A percentile compares a stretch with the other conserved stretches of the same genome.
phyloP scores from a whole-genome alignment of 2,329 filamentous ascomycete genomes.

The Xylogone sp. region DNA sequence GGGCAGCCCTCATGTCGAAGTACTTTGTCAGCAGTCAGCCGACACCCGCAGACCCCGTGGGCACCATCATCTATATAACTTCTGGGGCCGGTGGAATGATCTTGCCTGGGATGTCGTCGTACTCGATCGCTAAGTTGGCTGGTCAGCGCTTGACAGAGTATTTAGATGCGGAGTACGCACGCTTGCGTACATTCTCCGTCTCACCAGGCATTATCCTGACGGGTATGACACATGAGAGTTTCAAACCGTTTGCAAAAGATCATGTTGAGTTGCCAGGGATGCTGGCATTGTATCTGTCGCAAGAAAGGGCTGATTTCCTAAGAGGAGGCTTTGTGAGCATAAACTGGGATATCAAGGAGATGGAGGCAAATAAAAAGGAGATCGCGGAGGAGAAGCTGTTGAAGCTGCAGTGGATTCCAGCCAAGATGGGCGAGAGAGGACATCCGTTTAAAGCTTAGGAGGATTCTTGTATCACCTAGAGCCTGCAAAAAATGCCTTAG shows the following conservation, averaged over 20 bases:
- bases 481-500: too few species aligned
- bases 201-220: slow-evolving; percentile 45
- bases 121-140: slow-evolving; percentile 43
- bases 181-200: slow-evolving; percentile 38
- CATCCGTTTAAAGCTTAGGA: slow-evolving; percentile 11
- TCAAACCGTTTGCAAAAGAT: slow-evolving; percentile 30
- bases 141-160: slow-evolving; percentile 40
- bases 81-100: slow-evolving; percentile 35
- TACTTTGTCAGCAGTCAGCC: slow-evolving; percentile 41
- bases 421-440: slow-evolving; percentile 10
- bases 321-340: slow-evolving; percentile 28
- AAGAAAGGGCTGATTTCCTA: slow-evolving; percentile 28
- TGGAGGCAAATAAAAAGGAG: slow-evolving; percentile 23
- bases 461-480: too few species aligned
- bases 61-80: slow-evolving; percentile 36
- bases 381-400: slow-evolving; percentile 23
- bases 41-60: slow-evolving; percentile 11
- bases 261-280: slow-evolving; percentile 27
- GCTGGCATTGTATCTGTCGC: slow-evolving; percentile 26
- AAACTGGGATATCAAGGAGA: slow-evolving; percentile 34
- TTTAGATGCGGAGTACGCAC: slow-evolving; percentile 35
- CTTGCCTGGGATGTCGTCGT: slow-evolving; percentile 34
- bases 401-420: slow-evolving; percentile 16
- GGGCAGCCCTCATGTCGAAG: slow-evolving; percentile 37
- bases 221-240: slow-evolving; percentile 30